Base-by-base conservation (phyloP, 129 eudicot genomes). In the Arctium minus region DNA sequence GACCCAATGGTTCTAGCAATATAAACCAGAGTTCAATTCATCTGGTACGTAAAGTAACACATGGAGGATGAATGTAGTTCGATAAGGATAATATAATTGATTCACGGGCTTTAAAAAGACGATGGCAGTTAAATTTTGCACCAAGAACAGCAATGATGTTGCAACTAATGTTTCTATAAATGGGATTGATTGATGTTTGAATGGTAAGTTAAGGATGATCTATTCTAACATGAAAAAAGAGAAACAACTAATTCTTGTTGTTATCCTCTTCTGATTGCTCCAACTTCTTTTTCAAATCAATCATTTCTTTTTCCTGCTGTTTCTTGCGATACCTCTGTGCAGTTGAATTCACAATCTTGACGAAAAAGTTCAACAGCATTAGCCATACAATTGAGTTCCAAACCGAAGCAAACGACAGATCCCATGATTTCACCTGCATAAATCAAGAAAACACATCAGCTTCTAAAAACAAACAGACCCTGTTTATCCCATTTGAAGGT, bases 341-440 rank as follows among this genome's bases (percentile, higher is more conserved):
- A 8, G 98, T 96, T 60, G 96, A 71, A 29, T 88, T 92, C 84
- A 96, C 96, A 64, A 96, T 96, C 96, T 92, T 88, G 7, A 89
- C 85, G 50, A 96, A 92, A 80, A 96, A 96, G 85, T 92, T 90
- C 84, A 92, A 40, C 67, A 96, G 88, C 96, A 93, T 91, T 9
- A 96, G 73, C 96, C 92, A 92, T 3, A 96, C 98, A 15, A 93
- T 88, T 1, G 96, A 81, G 71, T 96, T 96, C 99, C 99, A 96
- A 9, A 93, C 82, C 8, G 93, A 77, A 29, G 97, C 87, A 37
- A 92, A 84, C 0, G 99, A 96, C 48, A 96, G 84, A 75, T 91
- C 93, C 98, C 98, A 93, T 74, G 91, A 85, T 76, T 89, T 89
- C 84, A 85, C 99, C 99, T 96, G 22, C 82, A 39, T 17, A 18